Percentiles rank a stretch among this genome's conserved stretches.
Conservation (phyloP, 768 basidiomycete species). For the Rossbeevera mucosa region DNA sequence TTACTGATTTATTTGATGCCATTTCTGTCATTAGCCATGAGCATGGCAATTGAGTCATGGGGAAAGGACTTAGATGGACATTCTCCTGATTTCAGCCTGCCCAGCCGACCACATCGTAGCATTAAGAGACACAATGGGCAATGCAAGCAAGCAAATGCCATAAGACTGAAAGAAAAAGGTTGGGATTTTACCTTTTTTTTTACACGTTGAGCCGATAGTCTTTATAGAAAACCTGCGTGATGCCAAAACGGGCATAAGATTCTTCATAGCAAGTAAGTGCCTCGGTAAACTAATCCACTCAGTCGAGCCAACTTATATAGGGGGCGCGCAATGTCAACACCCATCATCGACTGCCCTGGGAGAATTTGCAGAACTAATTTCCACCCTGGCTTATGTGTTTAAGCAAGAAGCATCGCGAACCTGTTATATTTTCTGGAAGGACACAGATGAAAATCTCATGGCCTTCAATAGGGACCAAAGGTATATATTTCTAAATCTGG, state of each 20-base stretch:
- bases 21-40: not conserved
- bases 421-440: constrained; percentile 18
- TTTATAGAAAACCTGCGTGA: not conserved
- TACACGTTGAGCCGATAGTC: not conserved
- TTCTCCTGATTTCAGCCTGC: not conserved
- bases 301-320: not conserved
- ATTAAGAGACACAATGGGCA: not conserved
- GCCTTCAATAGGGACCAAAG: constrained; percentile 16
- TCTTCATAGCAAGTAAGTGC: constrained; percentile 13
- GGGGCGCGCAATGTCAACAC: not conserved
- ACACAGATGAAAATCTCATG: constrained; percentile 15
- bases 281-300: not conserved
- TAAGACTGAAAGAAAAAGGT: constrained; percentile 4
- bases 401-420: not conserved
- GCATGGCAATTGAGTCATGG: not conserved
- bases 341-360: not conserved
- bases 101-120: not conserved
- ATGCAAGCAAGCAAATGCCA: constrained; percentile 7
- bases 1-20: not conserved
- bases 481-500: constrained; percentile 13
- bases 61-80: too few relatives aligned
- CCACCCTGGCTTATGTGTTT: constrained; percentile 2
- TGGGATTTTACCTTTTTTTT: not conserved
- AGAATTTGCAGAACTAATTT: constrained; percentile 6
- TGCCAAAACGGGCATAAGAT: not conserved